These are phyloP conservation scores for Pistacia atlantica DNA, from an alignment of 345 rosid genomes.

Conservation along the genomic window DNA sequence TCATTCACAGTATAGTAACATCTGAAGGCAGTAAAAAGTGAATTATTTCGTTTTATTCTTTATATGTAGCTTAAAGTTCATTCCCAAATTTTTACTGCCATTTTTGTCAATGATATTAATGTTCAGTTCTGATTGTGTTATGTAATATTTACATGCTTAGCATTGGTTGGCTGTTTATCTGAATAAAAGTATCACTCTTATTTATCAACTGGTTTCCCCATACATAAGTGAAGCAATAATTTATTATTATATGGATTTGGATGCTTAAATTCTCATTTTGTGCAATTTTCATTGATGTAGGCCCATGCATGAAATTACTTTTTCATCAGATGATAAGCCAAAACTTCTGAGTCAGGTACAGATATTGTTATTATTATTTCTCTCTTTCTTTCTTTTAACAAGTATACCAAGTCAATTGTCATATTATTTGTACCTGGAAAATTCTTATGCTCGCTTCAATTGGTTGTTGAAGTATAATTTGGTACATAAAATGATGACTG, in stretches of 20 bases:
- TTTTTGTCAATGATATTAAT: not conserved
- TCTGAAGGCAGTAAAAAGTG: not conserved
- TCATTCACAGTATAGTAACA: not conserved
- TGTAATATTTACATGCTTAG: constrained; percentile 4
- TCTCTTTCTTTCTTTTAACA: not conserved
- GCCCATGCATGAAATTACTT: constrained; percentile 96
- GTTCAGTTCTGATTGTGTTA: not conserved
- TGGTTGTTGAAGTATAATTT: not conserved
- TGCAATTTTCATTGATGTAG: constrained; percentile 45
- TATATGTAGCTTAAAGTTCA: not conserved
- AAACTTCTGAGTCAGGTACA: constrained; percentile 93
- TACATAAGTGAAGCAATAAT: not conserved
- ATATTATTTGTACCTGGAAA: constrained; percentile 3
- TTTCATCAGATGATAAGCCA: constrained; percentile 91
- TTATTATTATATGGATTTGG: constrained; percentile 10
- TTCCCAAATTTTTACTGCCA: not conserved
- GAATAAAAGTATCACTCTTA: not conserved
- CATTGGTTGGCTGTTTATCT: not conserved
- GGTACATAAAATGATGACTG: constrained; percentile 10
- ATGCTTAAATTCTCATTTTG: constrained; percentile 17
- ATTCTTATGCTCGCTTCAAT: not conserved
- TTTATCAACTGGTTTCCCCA: not conserved
- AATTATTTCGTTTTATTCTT: not conserved
- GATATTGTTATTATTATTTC: constrained; percentile 11
- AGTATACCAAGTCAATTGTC: constrained; percentile 12